phyloP scores from a whole-genome alignment of 768 basidiomycete genomes.

The Suillus placidus region DNA sequence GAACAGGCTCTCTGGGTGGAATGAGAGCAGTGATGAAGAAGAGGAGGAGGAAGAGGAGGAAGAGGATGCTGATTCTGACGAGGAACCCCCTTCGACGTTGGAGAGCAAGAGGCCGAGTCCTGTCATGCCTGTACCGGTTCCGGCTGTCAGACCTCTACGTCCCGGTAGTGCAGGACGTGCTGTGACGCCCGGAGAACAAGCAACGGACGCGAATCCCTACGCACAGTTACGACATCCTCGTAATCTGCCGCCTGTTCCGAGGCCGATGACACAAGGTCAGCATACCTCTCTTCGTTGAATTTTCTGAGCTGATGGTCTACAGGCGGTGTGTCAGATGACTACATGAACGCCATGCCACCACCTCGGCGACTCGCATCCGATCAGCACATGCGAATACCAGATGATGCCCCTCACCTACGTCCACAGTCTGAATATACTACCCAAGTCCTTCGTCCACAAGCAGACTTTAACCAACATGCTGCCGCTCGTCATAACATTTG shows the following conservation, averaged over 20 bases:
- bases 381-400: slow-evolving; percentile 56
- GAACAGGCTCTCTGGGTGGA: slow-evolving; percentile 47
- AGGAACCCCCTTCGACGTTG: slow-evolving; percentile 35
- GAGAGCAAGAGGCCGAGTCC: slow-evolving; percentile 36
- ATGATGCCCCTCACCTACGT: slow-evolving; percentile 57
- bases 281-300: slow-evolving; percentile 17
- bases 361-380: slow-evolving; percentile 57
- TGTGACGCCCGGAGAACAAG: slow-evolving; percentile 33
- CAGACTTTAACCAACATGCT: slow-evolving; percentile 55
- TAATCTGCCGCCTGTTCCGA: slow-evolving; percentile 67
- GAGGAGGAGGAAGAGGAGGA: slow-evolving; percentile 75
- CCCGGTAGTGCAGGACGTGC: slow-evolving; percentile 30
- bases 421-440: slow-evolving; percentile 59
- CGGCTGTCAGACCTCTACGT: slow-evolving; percentile 31
- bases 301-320: slow-evolving; percentile 18
- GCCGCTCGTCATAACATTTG: slow-evolving; percentile 74
- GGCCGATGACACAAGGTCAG: slow-evolving; percentile 47
- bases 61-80: slow-evolving; percentile 66
- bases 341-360: slow-evolving; percentile 35
- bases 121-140: slow-evolving; percentile 18
- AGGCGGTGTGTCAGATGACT: slow-evolving; percentile 50
- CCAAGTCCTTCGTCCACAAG: slow-evolving; percentile 54
- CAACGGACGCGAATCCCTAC: slow-evolving; percentile 40
- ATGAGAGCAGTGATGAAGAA: slow-evolving; percentile 79
- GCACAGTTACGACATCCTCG: slow-evolving; percentile 60